Evolutionary conservation across 139 green algal genomes (phyloP), one percentile per base, ranked within the genome.

Genomic region (Astrephomene gubernaculifera): DNA sequence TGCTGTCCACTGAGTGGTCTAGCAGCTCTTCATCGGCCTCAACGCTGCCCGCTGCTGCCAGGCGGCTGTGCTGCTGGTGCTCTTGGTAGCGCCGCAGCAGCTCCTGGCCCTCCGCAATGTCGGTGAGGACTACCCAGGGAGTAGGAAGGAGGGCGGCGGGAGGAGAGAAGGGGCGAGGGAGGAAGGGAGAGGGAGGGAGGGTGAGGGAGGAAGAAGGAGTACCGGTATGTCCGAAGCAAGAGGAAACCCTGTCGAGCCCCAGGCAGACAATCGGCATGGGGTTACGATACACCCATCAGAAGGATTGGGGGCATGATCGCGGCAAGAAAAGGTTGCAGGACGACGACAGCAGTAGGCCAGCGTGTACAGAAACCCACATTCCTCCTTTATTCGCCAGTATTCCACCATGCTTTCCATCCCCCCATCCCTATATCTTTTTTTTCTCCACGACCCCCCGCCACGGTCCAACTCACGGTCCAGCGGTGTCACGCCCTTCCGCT

Each of bases 381-480:
- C 57, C 57, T 22, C n/a, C 57, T 22, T 22, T 6, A 65, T 9
- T 17, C 49, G 14, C 49, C 14, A 25, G 14, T 57, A 17, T 17
- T 17, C 49, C 49, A 12, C 49, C 49, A 57, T 17, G 14, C 49
- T 57, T 57, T 65, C 57, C 57, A 33, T 27, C 57, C 57, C 57
- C 22, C 19, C 57, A 65, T 6, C 57, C 63, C n/a, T 70, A n/a
- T 49, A 36, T 8, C n/a, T 12, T 21, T 24, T 3, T 22, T 57
- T 24, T 12, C 12, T 29, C 19, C 9, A 2, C 39, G 22, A 35
- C n/a, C 2, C 68, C 38, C 8, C 2, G 22, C 22, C 22, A 7
- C 72, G 22, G 5, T 25, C 71, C 2, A 49, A 81, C 78, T 84
- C 43, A 84, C 78, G 63, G 35, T 84, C 61, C 41, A 84, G n/a